A percentile compares a stretch with the other conserved stretches of the same genome.
phyloP scores from a whole-genome alignment of 192 early-diverging fungal species.

The Coemansia sp. region DNA sequence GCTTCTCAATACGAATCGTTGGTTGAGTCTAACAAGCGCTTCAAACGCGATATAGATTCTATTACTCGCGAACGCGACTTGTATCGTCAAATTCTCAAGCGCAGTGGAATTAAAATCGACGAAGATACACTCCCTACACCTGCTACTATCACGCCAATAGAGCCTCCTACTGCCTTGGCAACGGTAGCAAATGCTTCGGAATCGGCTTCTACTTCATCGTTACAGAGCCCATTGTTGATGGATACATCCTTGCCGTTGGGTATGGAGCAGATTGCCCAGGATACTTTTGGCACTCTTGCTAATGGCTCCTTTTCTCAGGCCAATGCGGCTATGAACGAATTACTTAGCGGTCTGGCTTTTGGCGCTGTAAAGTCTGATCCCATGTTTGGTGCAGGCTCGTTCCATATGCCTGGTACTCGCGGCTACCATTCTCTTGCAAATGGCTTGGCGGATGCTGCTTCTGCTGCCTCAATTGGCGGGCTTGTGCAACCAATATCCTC shows the following conservation, averaged over 20 bases:
- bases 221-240: constrained; percentile 19
- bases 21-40: constrained; percentile 48
- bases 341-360: constrained; percentile 19
- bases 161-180: neutral
- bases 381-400: constrained; percentile 30
- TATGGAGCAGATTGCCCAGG: constrained; percentile 51
- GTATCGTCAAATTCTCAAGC: constrained; percentile 41
- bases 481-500: neutral
- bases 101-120: constrained; percentile 31
- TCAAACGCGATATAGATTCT: constrained; percentile 47
- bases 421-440: neutral
- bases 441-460: neutral
- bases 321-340: constrained; percentile 16
- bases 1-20: constrained; percentile 53
- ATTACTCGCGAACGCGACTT: constrained; percentile 43
- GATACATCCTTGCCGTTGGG: constrained; percentile 4
- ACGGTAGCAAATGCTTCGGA: neutral
- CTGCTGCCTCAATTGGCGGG: neutral
- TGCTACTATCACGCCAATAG: neutral
- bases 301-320: neutral
- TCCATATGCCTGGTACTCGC: neutral
- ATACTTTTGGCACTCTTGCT: constrained; percentile 36
- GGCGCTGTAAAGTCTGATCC: constrained; percentile 45
- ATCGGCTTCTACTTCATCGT: constrained; percentile 7
- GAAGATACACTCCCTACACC: constrained; percentile 3